phyloP scores from a whole-genome alignment of 163 green algal species.

The Chlamydomonas reinhardtii region DNA sequence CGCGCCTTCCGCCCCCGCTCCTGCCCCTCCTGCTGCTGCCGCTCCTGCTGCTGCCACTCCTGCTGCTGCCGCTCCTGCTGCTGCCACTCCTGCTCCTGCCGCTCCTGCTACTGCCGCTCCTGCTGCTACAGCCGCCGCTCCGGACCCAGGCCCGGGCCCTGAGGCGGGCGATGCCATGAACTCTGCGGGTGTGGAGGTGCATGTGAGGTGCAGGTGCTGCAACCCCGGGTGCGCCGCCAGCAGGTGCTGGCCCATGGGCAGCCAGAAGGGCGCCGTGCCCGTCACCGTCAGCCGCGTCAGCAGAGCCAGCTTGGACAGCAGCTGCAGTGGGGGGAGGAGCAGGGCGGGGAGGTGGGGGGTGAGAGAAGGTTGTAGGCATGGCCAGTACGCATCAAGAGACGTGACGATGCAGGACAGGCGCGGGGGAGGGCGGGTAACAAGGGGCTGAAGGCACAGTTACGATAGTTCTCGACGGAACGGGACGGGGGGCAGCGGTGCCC shows the following conservation, averaged over 20 bases:
- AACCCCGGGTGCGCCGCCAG: conserved; percentile 18
- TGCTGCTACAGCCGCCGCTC: no score
- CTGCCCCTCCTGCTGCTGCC: not conserved
- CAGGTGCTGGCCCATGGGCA: conserved; percentile 40
- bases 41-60: not conserved
- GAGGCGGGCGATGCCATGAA: not conserved
- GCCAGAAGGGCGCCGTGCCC: conserved; percentile 29
- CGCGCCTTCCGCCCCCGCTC: not conserved
- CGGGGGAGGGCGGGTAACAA: no score
- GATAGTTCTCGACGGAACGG: no score
- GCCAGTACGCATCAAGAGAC: no score
- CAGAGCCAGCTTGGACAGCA: conserved; percentile 12
- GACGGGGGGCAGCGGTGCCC: no score
- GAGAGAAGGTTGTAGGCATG: no score
- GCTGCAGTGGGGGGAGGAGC: not conserved
- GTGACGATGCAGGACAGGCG: no score
- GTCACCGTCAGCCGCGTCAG: conserved; percentile 9
- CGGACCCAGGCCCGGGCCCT: no score
- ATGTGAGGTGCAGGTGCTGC: conserved; percentile 15
- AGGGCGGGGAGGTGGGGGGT: not conserved
- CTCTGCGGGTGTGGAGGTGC: conserved; percentile 2
- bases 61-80: not conserved
- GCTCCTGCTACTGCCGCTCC: not conserved
- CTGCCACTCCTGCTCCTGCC: not conserved
- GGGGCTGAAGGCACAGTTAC: no score